Evolutionary conservation across 768 basidiomycete species (phyloP), one percentile per base, ranked within the genome.

Genomic region (Lactarius pseudohatsudake): DNA sequence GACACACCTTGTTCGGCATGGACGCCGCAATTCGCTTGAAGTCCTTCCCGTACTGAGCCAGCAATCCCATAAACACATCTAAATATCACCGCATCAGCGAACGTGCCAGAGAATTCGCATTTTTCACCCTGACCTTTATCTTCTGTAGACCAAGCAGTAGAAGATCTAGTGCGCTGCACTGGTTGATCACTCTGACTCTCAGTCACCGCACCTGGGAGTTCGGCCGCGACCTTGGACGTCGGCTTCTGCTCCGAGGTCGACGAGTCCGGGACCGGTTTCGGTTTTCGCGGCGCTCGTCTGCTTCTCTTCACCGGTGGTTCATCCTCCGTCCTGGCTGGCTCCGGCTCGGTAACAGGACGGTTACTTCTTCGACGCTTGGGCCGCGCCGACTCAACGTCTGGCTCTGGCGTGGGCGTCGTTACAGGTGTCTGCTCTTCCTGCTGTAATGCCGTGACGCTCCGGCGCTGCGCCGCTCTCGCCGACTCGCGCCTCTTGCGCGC

Each of bases 391-490:
- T 77, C 75, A 5, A 72, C 64, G 64, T 90, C 88, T 41, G 86
- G 87, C 70, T 90, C 89, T 4, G 89, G 88, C 38, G 89, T 89
- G 1, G 89, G 87, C 0, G 87, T 88, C 53, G 82, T 80, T 6
- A 81, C 82, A 0, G 77, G 72, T 0, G 81, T 84, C 43, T 77
- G 78, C 59, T 86, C 86, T 32, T 81, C 72, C 62, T 84, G 85
- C 68, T 61, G 76, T 72, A 59, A 82, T 77, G 10, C 64, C 63
- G 53, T 43, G 57, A 64, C 30, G 65, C 72, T 61, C 50, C 64
- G 64, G 30, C 59, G 57, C 38, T 47, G 58, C 62, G 45, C 41
- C 43, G 34, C 56, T 43, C 72, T 72, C 30, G 61, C 26, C 30
- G 45, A 62, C 64, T 62, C 59, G 40, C 62, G 64, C 38, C 64